These are phyloP conservation scores for Candida piceae DNA, from an alignment of 805 yeast genomes.

Conservation along the genomic window DNA sequence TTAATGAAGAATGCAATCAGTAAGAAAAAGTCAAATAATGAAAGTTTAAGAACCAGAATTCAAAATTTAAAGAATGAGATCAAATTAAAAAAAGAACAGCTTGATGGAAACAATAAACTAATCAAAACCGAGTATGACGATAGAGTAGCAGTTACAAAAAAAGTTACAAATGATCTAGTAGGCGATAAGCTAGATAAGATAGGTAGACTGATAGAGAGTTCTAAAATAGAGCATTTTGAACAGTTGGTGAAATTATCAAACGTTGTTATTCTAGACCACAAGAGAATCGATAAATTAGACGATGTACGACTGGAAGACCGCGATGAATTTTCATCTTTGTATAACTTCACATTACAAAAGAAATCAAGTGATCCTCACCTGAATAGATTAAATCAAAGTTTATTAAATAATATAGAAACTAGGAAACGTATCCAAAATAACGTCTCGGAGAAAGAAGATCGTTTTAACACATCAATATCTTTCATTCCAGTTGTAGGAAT, in stretches of 20 bases:
- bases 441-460: background rate
- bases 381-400: constrained; percentile 10
- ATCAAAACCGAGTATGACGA: constrained; percentile 4
- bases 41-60: constrained; percentile 4
- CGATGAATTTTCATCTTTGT: too few relatives aligned
- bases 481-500: constrained; percentile 26
- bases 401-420: constrained; percentile 6
- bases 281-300: too few relatives aligned
- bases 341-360: background rate
- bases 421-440: constrained; percentile 1
- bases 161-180: constrained; percentile 6
- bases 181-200: constrained; percentile 11
- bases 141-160: background rate
- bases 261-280: constrained; percentile 2
- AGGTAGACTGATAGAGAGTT: constrained; percentile 9
- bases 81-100: background rate
- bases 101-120: constrained; percentile 2
- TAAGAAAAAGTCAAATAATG: constrained; percentile 7
- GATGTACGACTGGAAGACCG: too few relatives aligned
- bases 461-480: constrained; percentile 12
- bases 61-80: constrained; percentile 1
- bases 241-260: constrained; percentile 12
- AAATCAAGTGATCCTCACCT: constrained; percentile 6
- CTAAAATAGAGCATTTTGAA: constrained; percentile 12
- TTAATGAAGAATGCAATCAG: constrained; percentile 5